Base-by-base conservation (phyloP, 148 eudicot genomes). In the Nepenthes gracilis region DNA sequence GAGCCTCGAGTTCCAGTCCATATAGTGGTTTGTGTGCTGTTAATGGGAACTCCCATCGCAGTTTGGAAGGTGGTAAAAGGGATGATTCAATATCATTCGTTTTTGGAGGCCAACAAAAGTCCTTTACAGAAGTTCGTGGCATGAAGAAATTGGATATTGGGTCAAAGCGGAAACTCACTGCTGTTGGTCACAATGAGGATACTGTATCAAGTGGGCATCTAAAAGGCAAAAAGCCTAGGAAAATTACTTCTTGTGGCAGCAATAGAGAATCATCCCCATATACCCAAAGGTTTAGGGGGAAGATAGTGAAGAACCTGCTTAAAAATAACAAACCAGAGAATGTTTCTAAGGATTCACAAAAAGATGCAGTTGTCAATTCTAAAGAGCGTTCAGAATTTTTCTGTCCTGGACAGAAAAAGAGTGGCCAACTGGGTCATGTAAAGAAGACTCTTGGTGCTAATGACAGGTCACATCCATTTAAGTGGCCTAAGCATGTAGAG, bases 401-500 rank as follows among this genome's bases (percentile, higher is more conserved):
- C 38, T 53, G 64, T 60, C 60, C 70, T 45, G 69, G 74, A 56
- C 70, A 58, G 64, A 81, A 73, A 54, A 45, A 54, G 43, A 72
- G 58, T 34, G 55, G 69, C 36, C 67, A 49, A 49, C 53, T n/a
- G 2, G 53, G 76, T 63, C 67, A 50, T 56, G 75, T 37, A 60
- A 83, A 76, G 54, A 59, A 52, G 23, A 68, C 40, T 47, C 62
- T 68, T 38, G 60, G 11, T 13, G 68, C 43, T 51, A 66, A 53
- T 64, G 77, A 68, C 52, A 62, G 59, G 33, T 59, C 73, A 38
- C 36, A 37, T 70, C 68, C 71, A 59, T 60, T 64, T 54, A 78
- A 84, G 73, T 83, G 65, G 66, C 65, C 78, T 35, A 84, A 80
- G 76, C 68, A 12, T 73, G 75, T 60, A 49, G 81, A 73, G 65